A percentile compares a stretch with the other conserved stretches of the same genome.
Evolutionary conservation across 208 protist species (phyloP).

Genomic region (Acanthamoeba healyi): DNA sequence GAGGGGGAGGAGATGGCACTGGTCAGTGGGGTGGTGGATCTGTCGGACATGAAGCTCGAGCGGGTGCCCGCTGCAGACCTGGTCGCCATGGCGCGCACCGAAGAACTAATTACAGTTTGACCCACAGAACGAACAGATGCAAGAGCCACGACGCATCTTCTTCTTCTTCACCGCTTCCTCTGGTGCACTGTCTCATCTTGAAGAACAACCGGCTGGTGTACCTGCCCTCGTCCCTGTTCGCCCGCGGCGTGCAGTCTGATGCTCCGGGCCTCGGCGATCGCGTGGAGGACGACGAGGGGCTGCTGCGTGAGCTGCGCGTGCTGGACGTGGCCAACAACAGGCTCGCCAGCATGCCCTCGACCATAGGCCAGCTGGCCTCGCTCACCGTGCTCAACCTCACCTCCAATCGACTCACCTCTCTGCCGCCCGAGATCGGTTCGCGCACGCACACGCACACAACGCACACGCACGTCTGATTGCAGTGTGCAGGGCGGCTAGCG

Average conservation of each 20-base stretch:
- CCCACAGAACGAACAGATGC: not conserved
- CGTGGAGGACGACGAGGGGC: not conserved
- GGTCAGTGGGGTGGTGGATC: not conserved
- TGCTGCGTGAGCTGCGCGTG: not conserved
- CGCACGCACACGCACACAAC: not conserved
- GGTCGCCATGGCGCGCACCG: not conserved
- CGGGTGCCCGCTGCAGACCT: not conserved
- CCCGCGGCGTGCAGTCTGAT: not conserved
- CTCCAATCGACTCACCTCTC: constrained; percentile 33
- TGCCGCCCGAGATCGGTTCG: constrained; percentile 51
- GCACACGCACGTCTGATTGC: not conserved
- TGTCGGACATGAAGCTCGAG: constrained; percentile 29
- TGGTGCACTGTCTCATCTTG: constrained; percentile 6
- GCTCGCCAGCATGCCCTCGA: constrained; percentile 1
- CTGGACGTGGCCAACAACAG: constrained; percentile 62
- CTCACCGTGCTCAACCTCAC: constrained; percentile 60
- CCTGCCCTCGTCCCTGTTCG: constrained; percentile 13
- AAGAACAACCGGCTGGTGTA: constrained; percentile 53
- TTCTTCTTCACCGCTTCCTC: too few relatives aligned
- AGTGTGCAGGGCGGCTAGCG: not conserved
- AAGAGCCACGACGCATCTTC: not conserved
- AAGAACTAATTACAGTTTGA: too few relatives aligned
- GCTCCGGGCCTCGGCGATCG: not conserved
- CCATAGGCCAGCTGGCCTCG: constrained; percentile 31
- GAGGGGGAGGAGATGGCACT: not conserved